Evolutionary conservation across 306 rosid species (phyloP).

Genomic region (Cicer yamashitae): DNA sequence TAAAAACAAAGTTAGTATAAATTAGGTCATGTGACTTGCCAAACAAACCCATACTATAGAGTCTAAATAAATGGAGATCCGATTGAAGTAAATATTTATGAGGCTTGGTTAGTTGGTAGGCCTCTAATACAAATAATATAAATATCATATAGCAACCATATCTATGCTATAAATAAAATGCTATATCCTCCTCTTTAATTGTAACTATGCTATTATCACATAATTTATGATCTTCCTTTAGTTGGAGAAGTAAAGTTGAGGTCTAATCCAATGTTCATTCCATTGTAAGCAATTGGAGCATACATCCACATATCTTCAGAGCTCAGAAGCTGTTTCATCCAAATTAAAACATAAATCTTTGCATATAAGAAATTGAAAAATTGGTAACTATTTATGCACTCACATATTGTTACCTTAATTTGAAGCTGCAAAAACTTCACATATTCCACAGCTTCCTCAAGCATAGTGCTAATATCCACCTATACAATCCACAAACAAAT

Average conservation of each 20-base stretch:
- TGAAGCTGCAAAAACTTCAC: constrained; percentile 88
- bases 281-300: constrained; percentile 86
- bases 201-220: constrained; percentile 20
- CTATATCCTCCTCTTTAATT: background rate
- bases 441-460: constrained; percentile 92
- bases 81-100: too few species aligned
- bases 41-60: too few species aligned
- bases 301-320: constrained; percentile 97
- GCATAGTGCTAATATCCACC: constrained; percentile 93
- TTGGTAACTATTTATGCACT: too few species aligned
- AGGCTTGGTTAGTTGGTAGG: background rate
- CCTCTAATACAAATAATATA: constrained; percentile 21
- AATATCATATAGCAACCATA: background rate
- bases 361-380: constrained; percentile 5
- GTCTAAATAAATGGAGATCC: too few species aligned
- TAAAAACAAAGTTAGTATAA: too few species aligned
- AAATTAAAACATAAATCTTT: constrained; percentile 9
- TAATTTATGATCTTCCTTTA: constrained; percentile 30
- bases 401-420: constrained; percentile 65
- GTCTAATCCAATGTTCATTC: constrained; percentile 71
- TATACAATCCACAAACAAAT: constrained; percentile 39
- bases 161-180: background rate
- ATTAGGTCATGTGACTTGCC: too few species aligned
- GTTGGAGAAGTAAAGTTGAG: constrained; percentile 44
- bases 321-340: constrained; percentile 69